These are phyloP conservation scores for Boletus insuetus DNA, from an alignment of 768 basidiomycete species.

Conservation along the genomic window DNA sequence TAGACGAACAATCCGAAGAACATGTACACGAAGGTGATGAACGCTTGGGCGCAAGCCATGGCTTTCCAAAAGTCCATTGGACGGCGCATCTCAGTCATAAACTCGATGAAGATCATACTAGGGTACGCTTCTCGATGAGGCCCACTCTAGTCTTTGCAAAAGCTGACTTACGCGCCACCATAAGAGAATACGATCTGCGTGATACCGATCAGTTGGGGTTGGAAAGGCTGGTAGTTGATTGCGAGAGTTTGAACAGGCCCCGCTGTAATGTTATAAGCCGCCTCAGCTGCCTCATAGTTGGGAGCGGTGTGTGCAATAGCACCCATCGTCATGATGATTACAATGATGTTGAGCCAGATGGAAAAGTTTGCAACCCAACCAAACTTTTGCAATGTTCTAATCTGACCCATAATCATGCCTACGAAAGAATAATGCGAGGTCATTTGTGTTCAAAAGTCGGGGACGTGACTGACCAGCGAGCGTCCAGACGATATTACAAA, in stretches of 20 bases:
- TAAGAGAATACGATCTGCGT: slow-evolving; percentile 67
- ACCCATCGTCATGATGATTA: slow-evolving; percentile 60
- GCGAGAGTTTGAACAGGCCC: slow-evolving; percentile 17
- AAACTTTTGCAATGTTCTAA: slow-evolving; percentile 54
- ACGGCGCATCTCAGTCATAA: slow-evolving; percentile 65
- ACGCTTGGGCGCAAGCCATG: slow-evolving; percentile 51
- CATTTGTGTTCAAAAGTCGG: background rate
- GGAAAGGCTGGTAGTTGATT: slow-evolving; percentile 19
- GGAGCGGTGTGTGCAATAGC: slow-evolving; percentile 54
- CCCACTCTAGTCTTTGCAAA: background rate
- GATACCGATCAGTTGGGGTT: slow-evolving; percentile 51
- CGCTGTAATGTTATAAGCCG: slow-evolving; percentile 26
- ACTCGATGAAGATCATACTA: slow-evolving; percentile 26
- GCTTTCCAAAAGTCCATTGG: slow-evolving; percentile 72
- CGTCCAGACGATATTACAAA: slow-evolving; percentile 57
- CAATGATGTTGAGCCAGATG: slow-evolving; percentile 55
- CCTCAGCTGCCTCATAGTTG: slow-evolving; percentile 44
- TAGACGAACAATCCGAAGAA: slow-evolving; percentile 56
- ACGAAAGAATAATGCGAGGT: slow-evolving; percentile 6
- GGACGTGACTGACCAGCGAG: slow-evolving; percentile 18
- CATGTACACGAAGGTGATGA: slow-evolving; percentile 56
- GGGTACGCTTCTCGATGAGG: slow-evolving; percentile 33
- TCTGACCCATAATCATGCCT: slow-evolving; percentile 58
- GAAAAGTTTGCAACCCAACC: slow-evolving; percentile 47
- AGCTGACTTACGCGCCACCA: slow-evolving; percentile 39